Evolutionary conservation across 192 early-diverging fungal species (phyloP), one percentile per base, ranked within the genome.

Genomic region (Chytriomyces sp.): DNA sequence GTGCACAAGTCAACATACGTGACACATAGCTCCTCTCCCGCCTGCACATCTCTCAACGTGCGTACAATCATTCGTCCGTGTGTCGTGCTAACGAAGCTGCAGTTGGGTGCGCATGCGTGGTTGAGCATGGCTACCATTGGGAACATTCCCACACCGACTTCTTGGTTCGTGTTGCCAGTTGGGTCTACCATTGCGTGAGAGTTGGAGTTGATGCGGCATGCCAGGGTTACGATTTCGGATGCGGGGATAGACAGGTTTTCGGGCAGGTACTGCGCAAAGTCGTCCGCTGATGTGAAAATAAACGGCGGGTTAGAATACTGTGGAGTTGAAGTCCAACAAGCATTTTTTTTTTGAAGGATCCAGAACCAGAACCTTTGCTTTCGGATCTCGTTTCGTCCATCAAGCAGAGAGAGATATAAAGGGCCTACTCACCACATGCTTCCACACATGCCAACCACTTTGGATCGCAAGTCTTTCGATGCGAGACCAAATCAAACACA

Each of bases 91-190:
- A 91, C 85, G 80, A 85, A 91, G 43, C 86, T 82, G 84, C 89
- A 87, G 82, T 94, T 94, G 13, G 93, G 93, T 46, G 76, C 83
- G 83, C 93, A 94, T 50, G 86, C 87, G 85, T 94, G 93, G 69
- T 89, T 87, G 75, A 93, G 85, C 77, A 92, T 86, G 13, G 90
- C 83, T n/a, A 82, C 87, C 73, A 92, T 77, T 23, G 93, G 93
- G 67, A 89, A 94, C 77, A 94, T 67, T 11, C 89, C 92, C 28
- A 91, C 80, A 5, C 86, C 85, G 49, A 89, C 87, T 61, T 89
- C 50, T 0, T 18, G 20, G 49, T 70, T 70, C 50, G 69, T 70
- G 69, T 70, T 48, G 13, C 69, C 88, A 53, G 77, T 76, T 62
- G 82, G 79, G 49, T 91, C 88, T 5, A 74, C 65, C 10, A 92